A percentile compares a stretch with the other conserved stretches of the same genome.
These are phyloP conservation scores for Dendrobium officinale DNA, from an alignment of 106 monocot genomes.

Conservation along the genomic window DNA sequence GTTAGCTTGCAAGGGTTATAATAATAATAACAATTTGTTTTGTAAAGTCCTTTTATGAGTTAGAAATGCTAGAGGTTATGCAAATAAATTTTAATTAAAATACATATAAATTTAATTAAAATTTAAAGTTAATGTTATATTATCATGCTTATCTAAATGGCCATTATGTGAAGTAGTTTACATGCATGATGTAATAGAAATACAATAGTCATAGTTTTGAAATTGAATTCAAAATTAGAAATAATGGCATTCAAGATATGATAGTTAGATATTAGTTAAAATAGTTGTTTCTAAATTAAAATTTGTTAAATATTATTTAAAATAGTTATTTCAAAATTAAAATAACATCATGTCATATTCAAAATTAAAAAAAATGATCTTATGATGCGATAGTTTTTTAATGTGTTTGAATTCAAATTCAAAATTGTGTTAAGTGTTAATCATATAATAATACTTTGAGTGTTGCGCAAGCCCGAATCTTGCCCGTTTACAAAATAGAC, in stretches of 20 bases:
- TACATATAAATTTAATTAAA: neutral
- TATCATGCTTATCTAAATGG: too few species aligned
- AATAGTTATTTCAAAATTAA: neutral
- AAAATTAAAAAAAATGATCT: neutral
- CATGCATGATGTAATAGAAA: neutral
- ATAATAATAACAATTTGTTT: neutral
- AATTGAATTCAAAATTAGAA: too few species aligned
- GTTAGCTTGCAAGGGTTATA: neutral
- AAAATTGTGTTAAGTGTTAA: neutral
- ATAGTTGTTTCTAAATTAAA: neutral
- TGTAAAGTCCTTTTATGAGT: neutral
- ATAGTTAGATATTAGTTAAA: neutral
- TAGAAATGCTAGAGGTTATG: neutral
- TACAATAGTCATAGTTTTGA: too few species aligned
- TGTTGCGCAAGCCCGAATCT: too few species aligned
- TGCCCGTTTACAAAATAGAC: too few species aligned
- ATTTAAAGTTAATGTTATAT: neutral
- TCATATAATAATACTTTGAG: too few species aligned
- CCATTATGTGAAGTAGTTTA: too few species aligned
- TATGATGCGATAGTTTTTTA: neutral
- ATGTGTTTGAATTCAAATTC: neutral
- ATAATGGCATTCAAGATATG: too few species aligned
- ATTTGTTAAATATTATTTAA: neutral
- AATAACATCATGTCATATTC: neutral
- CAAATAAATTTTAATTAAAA: neutral